Percentiles rank a stretch among this genome's conserved stretches.
Conservation (phyloP, 2,329 filamentous ascomycete species). For the Penicillium janthinellum region DNA sequence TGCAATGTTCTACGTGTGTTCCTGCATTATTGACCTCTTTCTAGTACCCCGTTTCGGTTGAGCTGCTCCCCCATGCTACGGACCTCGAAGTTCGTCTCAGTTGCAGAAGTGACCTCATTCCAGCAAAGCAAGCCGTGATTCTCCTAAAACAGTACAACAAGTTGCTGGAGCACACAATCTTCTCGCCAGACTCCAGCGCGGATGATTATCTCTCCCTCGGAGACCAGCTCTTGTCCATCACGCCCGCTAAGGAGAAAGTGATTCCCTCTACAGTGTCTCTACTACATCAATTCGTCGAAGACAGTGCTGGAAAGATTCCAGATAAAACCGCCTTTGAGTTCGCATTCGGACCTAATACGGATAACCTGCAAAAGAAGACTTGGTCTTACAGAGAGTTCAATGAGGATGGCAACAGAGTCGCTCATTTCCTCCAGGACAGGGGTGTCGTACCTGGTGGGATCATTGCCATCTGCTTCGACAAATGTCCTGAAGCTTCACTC, state of each 20-base stretch:
- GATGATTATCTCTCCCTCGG: slow-evolving; percentile 41
- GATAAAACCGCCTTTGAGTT: slow-evolving; percentile 74
- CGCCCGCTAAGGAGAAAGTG: slow-evolving; percentile 59
- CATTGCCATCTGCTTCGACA: slow-evolving; percentile 78
- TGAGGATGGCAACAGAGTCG: slow-evolving; percentile 69
- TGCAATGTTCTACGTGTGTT: not conserved
- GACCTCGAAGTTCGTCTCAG: slow-evolving; percentile 66
- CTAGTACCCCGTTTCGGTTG: slow-evolving; percentile 75
- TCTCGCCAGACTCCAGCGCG: slow-evolving; percentile 47
- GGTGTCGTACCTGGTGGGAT: slow-evolving; percentile 60
- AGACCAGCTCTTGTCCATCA: slow-evolving; percentile 59
- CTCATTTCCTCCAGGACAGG: slow-evolving; percentile 60
- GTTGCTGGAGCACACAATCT: slow-evolving; percentile 62
- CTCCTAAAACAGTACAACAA: slow-evolving; percentile 73
- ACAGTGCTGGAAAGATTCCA: slow-evolving; percentile 58
- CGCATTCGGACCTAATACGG: slow-evolving; percentile 57
- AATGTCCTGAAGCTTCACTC: slow-evolving; percentile 82
- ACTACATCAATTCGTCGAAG: slow-evolving; percentile 78
- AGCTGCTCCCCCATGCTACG: slow-evolving; percentile 64
- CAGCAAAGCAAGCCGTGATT: slow-evolving; percentile 65
- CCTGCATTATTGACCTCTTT: slow-evolving; percentile 14
- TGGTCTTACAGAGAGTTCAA: slow-evolving; percentile 81
- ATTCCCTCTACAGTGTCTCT: slow-evolving; percentile 62
- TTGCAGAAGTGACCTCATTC: slow-evolving; percentile 65
- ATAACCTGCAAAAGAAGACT: slow-evolving; percentile 48